Conservation (phyloP, 2,329 filamentous ascomycete genomes). For the Aureobasidium sp. region DNA sequence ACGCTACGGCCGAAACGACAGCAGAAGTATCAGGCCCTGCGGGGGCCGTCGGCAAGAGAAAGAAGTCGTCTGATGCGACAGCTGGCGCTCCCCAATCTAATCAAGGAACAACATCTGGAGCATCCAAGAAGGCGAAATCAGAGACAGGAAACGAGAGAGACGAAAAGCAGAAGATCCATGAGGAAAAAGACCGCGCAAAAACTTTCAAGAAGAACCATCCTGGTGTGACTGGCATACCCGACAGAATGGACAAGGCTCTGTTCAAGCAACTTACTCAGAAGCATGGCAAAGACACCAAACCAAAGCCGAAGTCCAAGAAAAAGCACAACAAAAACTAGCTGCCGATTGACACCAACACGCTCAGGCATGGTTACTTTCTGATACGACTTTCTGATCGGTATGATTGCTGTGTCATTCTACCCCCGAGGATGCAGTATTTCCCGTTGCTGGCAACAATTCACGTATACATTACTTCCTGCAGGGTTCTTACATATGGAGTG, state of each 20-base stretch:
- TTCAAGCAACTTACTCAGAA: slow-evolving; percentile 8
- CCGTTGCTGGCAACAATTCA: not conserved
- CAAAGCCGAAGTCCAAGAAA: not conserved
- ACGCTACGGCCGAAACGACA: not conserved
- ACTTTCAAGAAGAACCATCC: slow-evolving; percentile 13
- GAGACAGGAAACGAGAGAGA: not conserved
- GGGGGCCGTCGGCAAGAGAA: not conserved
- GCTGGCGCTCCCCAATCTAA: not conserved
- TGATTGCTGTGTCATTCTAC: not conserved
- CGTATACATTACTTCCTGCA: slow-evolving; percentile 7
- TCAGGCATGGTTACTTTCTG: not conserved
- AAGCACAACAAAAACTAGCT: not conserved
- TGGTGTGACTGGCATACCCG: not conserved
- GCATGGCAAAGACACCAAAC: not conserved
- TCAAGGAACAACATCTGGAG: not conserved
- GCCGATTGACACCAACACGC: not conserved
- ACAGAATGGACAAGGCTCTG: slow-evolving; percentile 5
- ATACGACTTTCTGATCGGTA: not conserved
- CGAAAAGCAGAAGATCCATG: not conserved
- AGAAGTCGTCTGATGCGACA: slow-evolving; percentile 3
- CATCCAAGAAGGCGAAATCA: not conserved
- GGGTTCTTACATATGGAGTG: slow-evolving; percentile 11
- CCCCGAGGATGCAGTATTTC: not conserved
- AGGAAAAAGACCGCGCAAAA: slow-evolving; percentile 1
- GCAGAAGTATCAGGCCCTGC: slow-evolving; percentile 7